Evolutionary conservation across 2,329 filamentous ascomycete genomes (phyloP), one percentile per base, ranked within the genome.

Genomic region (Calonectria pteridis): DNA sequence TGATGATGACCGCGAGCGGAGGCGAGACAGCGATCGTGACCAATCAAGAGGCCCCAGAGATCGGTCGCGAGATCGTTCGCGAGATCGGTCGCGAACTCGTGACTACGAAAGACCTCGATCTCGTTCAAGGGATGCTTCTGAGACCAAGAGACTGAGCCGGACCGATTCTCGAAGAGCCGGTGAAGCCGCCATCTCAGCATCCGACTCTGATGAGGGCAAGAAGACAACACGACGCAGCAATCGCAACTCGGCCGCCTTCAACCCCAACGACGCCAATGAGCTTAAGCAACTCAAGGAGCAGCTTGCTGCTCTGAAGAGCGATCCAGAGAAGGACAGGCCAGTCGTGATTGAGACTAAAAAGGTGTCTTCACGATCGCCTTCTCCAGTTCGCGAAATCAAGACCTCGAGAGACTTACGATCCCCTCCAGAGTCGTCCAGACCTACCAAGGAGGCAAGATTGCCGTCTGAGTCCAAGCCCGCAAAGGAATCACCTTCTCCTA

Each of bases 251-350:
- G 81, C 82, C 51, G 84, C 83, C 2, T 91, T 91, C 73, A 85
- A 90, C 71, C 89, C 89, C 7, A 91, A 88, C 33, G 87, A 91
- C 75, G 85, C 88, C 3, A 85, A 84, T 35, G 87, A 88, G 20
- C 76, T 91, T 20, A 85, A 84, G 70, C 86, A 87, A 13, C 81
- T 91, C 51, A 89, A 89, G 77, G 86, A 89, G 29, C 85, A 90
- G 76, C 81, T 89, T 35, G 86, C 88, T 23, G 85, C 87, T 37
- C 84, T 87, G 76, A 81, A 81, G 37, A 71, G 77, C 4, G 81
- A 81, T 16, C 78, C 78, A 49, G 75, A 77, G 14, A 78, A 73
- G 55, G 80, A 81, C 10, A 68, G 72, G 10, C 77, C 78, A 4
- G 73, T 71, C 20, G 67, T 77, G 20, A 68, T 73, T 26, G 78